Evolutionary conservation across 2,329 filamentous ascomycete genomes (phyloP).

Genomic region (Dactylellina leptospora): DNA sequence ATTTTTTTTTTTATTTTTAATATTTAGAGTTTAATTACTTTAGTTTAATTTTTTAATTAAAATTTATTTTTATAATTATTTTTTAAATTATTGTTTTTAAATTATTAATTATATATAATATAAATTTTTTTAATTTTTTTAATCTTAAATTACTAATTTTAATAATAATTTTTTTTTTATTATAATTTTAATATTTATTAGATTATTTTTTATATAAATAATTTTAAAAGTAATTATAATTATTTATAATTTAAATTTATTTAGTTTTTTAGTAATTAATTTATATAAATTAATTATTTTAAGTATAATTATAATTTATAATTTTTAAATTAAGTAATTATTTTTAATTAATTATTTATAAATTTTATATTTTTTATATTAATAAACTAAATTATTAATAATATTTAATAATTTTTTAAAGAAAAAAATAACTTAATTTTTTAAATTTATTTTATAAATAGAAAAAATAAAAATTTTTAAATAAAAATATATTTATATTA

Average conservation of each 20-base stretch:
- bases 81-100: not conserved
- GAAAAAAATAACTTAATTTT: too few species aligned
- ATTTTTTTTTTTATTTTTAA: not conserved
- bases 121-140: not conserved
- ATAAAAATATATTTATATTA: too few species aligned
- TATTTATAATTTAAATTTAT: not conserved
- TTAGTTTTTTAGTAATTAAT: not conserved
- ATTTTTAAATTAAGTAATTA: not conserved
- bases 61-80: not conserved
- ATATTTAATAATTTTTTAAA: not conserved
- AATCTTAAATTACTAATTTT: not conserved
- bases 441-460: not conserved
- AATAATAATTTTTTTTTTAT: not conserved
- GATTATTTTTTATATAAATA: not conserved
- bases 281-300: not conserved
- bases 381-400: not conserved
- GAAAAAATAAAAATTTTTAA: not conserved
- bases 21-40: not conserved
- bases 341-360: not conserved
- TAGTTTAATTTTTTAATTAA: not conserved
- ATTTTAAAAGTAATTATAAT: not conserved
- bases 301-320: not conserved
- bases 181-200: not conserved
- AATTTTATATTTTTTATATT: not conserved
- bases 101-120: not conserved